Percentiles rank a stretch among this genome's conserved stretches.
Evolutionary conservation across 2,329 filamentous ascomycete species (phyloP).

Genomic region (Neofusicoccum laricinum): DNA sequence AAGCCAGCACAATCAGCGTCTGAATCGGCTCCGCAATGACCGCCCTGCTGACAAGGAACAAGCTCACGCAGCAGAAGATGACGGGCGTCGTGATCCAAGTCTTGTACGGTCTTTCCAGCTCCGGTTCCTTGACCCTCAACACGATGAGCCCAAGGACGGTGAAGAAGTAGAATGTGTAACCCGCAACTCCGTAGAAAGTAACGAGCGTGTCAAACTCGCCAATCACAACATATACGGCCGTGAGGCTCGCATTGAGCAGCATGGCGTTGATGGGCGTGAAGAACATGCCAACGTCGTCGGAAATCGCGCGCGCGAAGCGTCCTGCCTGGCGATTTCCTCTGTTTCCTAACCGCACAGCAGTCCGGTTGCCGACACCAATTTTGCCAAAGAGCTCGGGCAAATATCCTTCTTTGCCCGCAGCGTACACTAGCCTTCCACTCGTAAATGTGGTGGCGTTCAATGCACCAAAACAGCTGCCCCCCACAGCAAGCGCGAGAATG

Average conservation of each 20-base stretch:
- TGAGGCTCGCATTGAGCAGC: slow-evolving; percentile 73
- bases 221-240: slow-evolving; percentile 72
- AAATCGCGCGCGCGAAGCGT: slow-evolving; percentile 3
- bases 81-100: slow-evolving; percentile 98
- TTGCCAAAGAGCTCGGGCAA: slow-evolving; percentile 79
- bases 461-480: slow-evolving; percentile 88
- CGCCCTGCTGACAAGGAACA: slow-evolving; percentile 85
- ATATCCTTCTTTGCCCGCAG: slow-evolving; percentile 92
- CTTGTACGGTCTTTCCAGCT: slow-evolving; percentile 84
- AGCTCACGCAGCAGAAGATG: slow-evolving; percentile 94
- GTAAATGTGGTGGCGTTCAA: slow-evolving; percentile 95
- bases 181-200: slow-evolving; percentile 96
- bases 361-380: slow-evolving; percentile 63
- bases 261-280: slow-evolving; percentile 94
- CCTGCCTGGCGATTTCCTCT: neutral
- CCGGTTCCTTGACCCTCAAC: slow-evolving; percentile 80
- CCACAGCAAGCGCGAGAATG: slow-evolving; percentile 82
- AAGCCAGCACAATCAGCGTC: slow-evolving; percentile 80
- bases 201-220: slow-evolving; percentile 90
- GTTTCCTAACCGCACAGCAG: slow-evolving; percentile 30
- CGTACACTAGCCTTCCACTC: slow-evolving; percentile 86
- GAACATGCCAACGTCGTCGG: slow-evolving; percentile 76
- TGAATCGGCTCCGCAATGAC: slow-evolving; percentile 90
- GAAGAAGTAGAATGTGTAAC: slow-evolving; percentile 96
- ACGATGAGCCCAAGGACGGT: slow-evolving; percentile 92